phyloP scores from a whole-genome alignment of 129 eudicot genomes.

The Flaveria trinervia region DNA sequence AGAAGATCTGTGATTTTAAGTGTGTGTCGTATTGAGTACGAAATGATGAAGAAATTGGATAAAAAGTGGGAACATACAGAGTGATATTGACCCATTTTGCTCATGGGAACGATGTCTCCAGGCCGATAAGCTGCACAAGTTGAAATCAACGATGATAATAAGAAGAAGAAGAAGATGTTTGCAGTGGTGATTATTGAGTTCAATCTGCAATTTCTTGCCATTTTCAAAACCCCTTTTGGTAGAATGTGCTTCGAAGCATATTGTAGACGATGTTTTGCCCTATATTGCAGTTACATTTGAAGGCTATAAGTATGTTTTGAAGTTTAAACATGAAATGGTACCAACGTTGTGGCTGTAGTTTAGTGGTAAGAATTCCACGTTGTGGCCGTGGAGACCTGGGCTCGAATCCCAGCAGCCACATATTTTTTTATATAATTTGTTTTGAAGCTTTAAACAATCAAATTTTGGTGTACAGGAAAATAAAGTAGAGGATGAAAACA shows the following conservation, averaged over 20 bases:
- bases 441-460: too few relatives aligned
- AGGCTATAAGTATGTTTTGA: fast-evolving
- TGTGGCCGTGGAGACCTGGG: slow-evolving; percentile 99
- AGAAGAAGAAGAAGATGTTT: not conserved
- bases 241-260: not conserved
- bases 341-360: slow-evolving; percentile 83
- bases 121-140: slow-evolving; percentile 72
- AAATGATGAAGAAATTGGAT: not conserved
- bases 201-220: slow-evolving; percentile 26
- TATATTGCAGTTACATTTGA: not conserved
- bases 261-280: slow-evolving; percentile 18
- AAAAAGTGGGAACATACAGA: slow-evolving; percentile 39
- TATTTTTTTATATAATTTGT: not conserved
- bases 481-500: too few relatives aligned
- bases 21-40: not conserved
- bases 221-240: slow-evolving; percentile 14
- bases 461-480: too few relatives aligned
- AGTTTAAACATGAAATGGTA: fast-evolving
- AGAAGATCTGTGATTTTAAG: slow-evolving; percentile 15
- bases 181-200: slow-evolving; percentile 10
- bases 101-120: slow-evolving; percentile 94
- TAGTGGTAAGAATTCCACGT: slow-evolving; percentile 99
- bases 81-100: slow-evolving; percentile 97
- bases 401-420: slow-evolving; percentile 99
- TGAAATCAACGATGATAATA: slow-evolving; percentile 28